Evolutionary conservation across 768 basidiomycete species (phyloP), one percentile per base, ranked within the genome.

Genomic region (Mycena metata): DNA sequence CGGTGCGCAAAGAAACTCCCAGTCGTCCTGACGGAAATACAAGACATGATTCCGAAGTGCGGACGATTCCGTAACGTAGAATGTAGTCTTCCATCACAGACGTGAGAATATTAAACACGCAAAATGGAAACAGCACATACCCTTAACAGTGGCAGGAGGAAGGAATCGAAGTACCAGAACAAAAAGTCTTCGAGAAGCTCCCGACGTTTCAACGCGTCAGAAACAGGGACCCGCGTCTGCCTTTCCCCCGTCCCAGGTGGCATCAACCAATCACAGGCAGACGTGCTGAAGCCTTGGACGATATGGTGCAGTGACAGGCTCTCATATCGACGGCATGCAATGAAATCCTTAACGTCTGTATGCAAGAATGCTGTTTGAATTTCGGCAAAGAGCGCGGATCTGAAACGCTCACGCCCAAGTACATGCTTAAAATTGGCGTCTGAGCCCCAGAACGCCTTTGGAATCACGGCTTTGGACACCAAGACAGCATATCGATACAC

Each of bases 21-120:
- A 99, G 72, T 97, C 96, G 58, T 97, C 95, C 61, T 98, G 96
- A 13, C 95, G 89, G 77, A 98, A 99, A 76, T 96, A 99, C 0
- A 98, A 81, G 1, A 96, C 85, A 49, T 89, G 88, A 67, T 96
- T 93, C 45, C 91, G 85, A 73, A 91, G 95, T 9, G 91, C 92
- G 21, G 92, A 90, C 0, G 96, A 95, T 70, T 99, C 94, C 0
- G 98, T 99, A 49, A 96, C 85, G 78, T 98, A 98, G 80, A 98
- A 99, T 0, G 91, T 91, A 3, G 95, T 95, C 96, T 98, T 61
- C 3, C 70, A 52, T 2, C 24, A 39, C 39, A 26, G 11, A 36
- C 49, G 42, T 54, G 59, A 51, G 39, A 55, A 51, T 30, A 56
- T 43, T 47, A 26, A 46, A n/a, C 24, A 30, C 54, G 61, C 8